These are phyloP conservation scores for Apophysomyces elegans DNA, from an alignment of 371 early-diverging fungal species.

Conservation along the genomic window DNA sequence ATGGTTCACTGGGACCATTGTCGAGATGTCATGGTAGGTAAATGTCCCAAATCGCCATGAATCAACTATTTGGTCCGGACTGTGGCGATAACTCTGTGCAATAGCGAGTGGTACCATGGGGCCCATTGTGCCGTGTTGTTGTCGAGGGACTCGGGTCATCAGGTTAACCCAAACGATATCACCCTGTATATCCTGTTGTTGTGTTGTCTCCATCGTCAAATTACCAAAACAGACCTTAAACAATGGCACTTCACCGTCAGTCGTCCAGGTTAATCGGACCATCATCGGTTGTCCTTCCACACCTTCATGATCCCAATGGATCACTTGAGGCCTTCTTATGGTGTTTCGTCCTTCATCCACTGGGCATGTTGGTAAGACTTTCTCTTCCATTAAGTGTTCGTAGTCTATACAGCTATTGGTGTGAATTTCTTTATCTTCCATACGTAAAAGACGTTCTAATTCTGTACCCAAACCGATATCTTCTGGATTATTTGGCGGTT, in stretches of 20 bases:
- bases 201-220: slow-evolving; percentile 17
- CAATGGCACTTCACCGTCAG: neutral
- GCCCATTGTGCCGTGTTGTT: neutral
- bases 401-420: neutral
- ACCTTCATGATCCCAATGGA: slow-evolving; percentile 4
- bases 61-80: neutral
- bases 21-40: slow-evolving; percentile 14
- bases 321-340: neutral
- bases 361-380: neutral
- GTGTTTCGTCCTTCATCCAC: slow-evolving; percentile 4
- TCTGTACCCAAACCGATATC: slow-evolving; percentile 7
- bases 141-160: slow-evolving; percentile 17
- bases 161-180: slow-evolving; percentile 19
- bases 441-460: neutral
- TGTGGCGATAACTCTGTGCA: neutral
- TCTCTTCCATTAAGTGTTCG: neutral
- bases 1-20: neutral
- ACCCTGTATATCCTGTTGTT: slow-evolving; percentile 16
- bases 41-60: slow-evolving; percentile 24
- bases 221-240: slow-evolving; percentile 18
- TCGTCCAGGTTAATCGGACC: neutral
- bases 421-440: neutral
- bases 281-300: slow-evolving; percentile 3
- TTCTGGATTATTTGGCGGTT: slow-evolving; percentile 7
- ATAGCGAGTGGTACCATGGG: neutral